A percentile compares a stretch with the other conserved stretches of the same genome.
These are phyloP conservation scores for Pelargonium myrrhifolium DNA, from an alignment of 441 rosid genomes.

Conservation along the genomic window DNA sequence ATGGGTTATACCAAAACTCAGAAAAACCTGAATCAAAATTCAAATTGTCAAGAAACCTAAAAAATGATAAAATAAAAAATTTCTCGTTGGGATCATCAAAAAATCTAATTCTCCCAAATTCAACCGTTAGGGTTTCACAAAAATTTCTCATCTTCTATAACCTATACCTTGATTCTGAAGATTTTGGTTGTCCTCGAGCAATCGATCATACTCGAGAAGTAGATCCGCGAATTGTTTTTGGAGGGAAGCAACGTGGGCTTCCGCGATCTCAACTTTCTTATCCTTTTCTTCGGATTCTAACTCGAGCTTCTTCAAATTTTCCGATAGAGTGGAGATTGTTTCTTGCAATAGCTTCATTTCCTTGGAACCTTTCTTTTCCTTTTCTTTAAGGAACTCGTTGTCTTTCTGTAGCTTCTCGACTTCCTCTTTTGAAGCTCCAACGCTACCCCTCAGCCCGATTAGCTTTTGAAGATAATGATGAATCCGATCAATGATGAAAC, in stretches of 20 bases:
- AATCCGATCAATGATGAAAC: conserved; percentile 76
- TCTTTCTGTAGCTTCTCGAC: conserved; percentile 57
- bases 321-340: conserved; percentile 39
- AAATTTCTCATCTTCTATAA: conserved; percentile 28
- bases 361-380: conserved; percentile 54
- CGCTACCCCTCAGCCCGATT: conserved; percentile 44
- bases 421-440: conserved; percentile 67
- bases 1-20: too few species aligned
- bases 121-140: conserved; percentile 10
- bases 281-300: conserved; percentile 55
- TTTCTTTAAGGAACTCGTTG: conserved; percentile 48
- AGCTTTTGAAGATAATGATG: conserved; percentile 81
- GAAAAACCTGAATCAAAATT: too few species aligned
- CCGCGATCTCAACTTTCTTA: conserved; percentile 70
- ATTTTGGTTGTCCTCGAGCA: conserved; percentile 81
- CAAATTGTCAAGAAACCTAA: too few species aligned
- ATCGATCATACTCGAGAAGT: conserved; percentile 76
- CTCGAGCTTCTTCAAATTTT: conserved; percentile 53
- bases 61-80: too few species aligned
- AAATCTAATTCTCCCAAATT: conserved; percentile 8
- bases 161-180: conserved; percentile 67
- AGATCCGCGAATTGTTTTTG: conserved; percentile 87
- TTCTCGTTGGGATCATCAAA: too few species aligned
- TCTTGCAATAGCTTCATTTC: conserved; percentile 54
- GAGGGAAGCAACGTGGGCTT: conserved; percentile 65